phyloP scores from a whole-genome alignment of 352 stramenopile genomes.

The Phytophthora foliorum region DNA sequence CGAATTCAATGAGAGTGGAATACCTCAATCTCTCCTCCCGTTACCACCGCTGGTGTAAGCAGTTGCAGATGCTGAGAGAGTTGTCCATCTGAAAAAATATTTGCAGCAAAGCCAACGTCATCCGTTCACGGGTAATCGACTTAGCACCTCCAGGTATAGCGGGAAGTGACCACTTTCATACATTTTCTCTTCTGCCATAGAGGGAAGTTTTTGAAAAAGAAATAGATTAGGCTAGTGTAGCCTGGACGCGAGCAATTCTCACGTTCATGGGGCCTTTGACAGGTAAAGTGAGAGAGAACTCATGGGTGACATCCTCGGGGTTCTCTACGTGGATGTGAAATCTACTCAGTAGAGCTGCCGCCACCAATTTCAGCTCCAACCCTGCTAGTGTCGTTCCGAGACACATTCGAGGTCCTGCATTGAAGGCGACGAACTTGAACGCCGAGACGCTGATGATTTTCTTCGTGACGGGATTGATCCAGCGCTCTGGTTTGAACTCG shows the following conservation, averaged over 20 bases:
- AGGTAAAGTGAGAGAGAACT: constrained; percentile 45
- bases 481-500: constrained; percentile 68
- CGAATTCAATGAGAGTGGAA: constrained; percentile 53
- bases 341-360: constrained; percentile 38
- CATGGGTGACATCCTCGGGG: constrained; percentile 37
- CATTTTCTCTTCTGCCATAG: not conserved
- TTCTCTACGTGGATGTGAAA: constrained; percentile 47
- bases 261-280: constrained; percentile 45
- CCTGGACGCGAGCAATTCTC: constrained; percentile 25
- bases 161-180: not conserved
- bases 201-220: not conserved
- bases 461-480: constrained; percentile 39
- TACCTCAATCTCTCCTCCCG: constrained; percentile 30
- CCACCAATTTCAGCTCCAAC: constrained; percentile 56
- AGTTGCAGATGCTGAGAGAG: constrained; percentile 43
- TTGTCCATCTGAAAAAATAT: constrained; percentile 20
- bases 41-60: constrained; percentile 44
- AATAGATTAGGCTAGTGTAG: not conserved
- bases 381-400: constrained; percentile 47
- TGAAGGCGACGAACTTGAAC: constrained; percentile 62
- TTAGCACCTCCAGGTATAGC: constrained; percentile 39
- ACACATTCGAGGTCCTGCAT: constrained; percentile 57
- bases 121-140: constrained; percentile 46
- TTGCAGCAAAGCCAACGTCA: constrained; percentile 53
- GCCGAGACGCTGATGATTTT: constrained; percentile 43